Evolutionary conservation across 2,329 filamentous ascomycete genomes (phyloP).

Genomic region (Endoconidiophora laricicola): DNA sequence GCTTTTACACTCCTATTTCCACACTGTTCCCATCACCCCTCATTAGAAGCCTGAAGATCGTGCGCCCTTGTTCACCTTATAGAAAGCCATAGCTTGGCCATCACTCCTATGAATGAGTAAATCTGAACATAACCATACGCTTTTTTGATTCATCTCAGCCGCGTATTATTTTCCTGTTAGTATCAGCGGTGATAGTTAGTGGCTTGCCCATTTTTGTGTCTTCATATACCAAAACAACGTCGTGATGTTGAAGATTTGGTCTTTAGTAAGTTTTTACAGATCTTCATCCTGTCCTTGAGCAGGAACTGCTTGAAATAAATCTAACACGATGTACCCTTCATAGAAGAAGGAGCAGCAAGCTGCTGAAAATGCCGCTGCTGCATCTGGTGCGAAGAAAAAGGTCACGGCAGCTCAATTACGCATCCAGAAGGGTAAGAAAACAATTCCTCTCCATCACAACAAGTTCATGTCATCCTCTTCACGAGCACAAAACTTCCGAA

Average conservation of each 20-base stretch:
- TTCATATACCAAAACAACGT: not conserved
- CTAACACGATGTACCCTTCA: conserved; percentile 13
- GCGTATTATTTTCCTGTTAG: no score
- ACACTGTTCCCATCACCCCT: no score
- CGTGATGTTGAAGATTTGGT: conserved; percentile 96
- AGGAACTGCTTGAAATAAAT: conserved; percentile 1
- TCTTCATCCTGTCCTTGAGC: conserved; percentile 13
- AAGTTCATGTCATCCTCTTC: not conserved
- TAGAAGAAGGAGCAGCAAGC: conserved; percentile 97
- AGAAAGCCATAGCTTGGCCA: no score
- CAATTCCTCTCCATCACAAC: not conserved
- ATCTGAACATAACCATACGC: no score
- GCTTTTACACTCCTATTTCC: no score
- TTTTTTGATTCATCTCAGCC: no score
- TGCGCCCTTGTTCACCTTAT: no score
- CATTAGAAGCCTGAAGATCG: no score
- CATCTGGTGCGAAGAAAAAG: conserved; percentile 86
- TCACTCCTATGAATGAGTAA: no score
- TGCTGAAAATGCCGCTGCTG: conserved; percentile 64
- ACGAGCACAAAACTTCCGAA: no score
- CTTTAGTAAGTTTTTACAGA: conserved; percentile 51
- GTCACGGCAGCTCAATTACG: conserved; percentile 90
- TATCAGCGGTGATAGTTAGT: no score
- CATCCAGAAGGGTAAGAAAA: conserved; percentile 70
- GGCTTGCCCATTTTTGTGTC: no score